Percentiles rank a stretch among this genome's conserved stretches.
Conservation (phyloP, 352 stramenopile species). For the Phytophthora pini region DNA sequence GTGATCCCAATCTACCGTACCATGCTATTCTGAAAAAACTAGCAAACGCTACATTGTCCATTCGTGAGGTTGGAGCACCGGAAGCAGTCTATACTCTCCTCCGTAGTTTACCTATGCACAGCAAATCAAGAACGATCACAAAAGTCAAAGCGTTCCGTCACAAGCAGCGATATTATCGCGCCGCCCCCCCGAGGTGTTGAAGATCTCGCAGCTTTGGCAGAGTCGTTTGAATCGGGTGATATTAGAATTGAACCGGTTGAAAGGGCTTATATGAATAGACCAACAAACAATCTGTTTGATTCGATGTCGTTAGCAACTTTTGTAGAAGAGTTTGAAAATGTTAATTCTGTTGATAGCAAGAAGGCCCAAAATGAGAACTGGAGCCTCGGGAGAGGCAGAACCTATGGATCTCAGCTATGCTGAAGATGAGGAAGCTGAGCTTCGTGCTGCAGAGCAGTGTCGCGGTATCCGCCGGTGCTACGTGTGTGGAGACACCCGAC, state of each 20-base stretch:
- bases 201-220: background rate
- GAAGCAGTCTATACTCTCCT: constrained; percentile 1
- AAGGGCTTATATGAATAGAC: constrained; percentile 6
- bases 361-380: no score
- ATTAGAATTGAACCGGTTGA: constrained; percentile 8
- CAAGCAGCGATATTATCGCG: no score
- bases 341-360: no score
- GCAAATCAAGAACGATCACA: background rate
- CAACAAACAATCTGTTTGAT: background rate
- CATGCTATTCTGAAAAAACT: background rate
- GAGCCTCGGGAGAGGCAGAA: background rate
- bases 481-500: constrained; percentile 16
- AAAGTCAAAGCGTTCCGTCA: no score
- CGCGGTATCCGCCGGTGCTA: constrained; percentile 22
- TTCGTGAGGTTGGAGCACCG: background rate
- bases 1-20: no score
- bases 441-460: constrained; percentile 70
- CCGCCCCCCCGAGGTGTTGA: background rate
- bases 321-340: constrained; percentile 1
- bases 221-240: background rate
- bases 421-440: constrained; percentile 54
- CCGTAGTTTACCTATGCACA: background rate
- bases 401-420: constrained; percentile 2
- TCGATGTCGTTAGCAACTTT: constrained; percentile 1
- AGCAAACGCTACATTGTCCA: background rate